Base-by-base conservation (phyloP, 2,329 filamentous ascomycete genomes). In the Aspergillus pseudonomiae region DNA sequence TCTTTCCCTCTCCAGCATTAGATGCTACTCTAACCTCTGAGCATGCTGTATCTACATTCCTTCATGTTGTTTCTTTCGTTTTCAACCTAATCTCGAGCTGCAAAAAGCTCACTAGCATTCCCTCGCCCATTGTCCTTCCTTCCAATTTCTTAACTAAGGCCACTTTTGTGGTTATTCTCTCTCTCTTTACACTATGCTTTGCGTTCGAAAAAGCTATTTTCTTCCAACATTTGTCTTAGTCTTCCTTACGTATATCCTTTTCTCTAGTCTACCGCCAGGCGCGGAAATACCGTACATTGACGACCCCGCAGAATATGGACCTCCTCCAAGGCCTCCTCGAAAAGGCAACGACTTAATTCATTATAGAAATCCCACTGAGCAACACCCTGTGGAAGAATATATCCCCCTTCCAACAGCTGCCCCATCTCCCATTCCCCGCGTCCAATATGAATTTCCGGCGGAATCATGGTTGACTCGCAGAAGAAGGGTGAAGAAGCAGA, bases 391-490 rank as follows among this genome's bases (percentile, higher is more conserved):
- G 2, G 82, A 88, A 12, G 78, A 85, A 6, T 87, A 89, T 59
- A 93, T 93, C 58, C 81, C 83, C 34, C 83, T 98, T 24, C 95
- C 95, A 1, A 89, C 88, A 1, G 89, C 88, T 45, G 84, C 83
- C 19, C 85, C 92, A 3, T 88, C 86, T 68, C 73, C 84, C 4
- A 90, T 97, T 30, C 93, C 93, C 6, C 86, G 83, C 68, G 90
- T 98, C 59, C 95, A 98, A 75, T 83, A 88, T 78, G 77, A 83
- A 2, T 97, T 97, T 72, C 74, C 82, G 9, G 69, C 78, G 9
- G 93, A 97, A 76, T 83, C 86, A 1, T 78, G 83, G 39, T 78
- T 81, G 19, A 84, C 82, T 36, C 88, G 86, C 68, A 83, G 83
- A 46, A 86, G 85, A 67, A 87, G 94, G 52, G 79, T 88, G 65